These are phyloP conservation scores for Mycena chlorophos DNA, from an alignment of 768 basidiomycete species.

Conservation along the genomic window DNA sequence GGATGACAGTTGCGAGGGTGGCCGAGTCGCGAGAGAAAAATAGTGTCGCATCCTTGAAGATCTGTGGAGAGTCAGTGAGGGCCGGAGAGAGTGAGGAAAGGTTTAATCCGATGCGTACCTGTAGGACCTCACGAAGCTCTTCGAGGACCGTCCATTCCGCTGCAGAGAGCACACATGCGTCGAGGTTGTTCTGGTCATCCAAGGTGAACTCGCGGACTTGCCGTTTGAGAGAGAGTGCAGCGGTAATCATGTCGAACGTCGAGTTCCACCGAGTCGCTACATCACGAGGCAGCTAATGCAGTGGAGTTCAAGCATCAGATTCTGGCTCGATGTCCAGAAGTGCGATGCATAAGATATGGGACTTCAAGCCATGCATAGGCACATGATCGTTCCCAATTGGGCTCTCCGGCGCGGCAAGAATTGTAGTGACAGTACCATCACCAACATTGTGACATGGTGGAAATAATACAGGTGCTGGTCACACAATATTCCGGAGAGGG, in stretches of 20 bases:
- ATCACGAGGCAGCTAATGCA: conserved; percentile 24
- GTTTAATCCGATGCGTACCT: conserved; percentile 22
- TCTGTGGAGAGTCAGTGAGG: not conserved
- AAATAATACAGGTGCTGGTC: no score
- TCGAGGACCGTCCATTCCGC: conserved; percentile 18
- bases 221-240: conserved; percentile 14
- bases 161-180: conserved; percentile 9
- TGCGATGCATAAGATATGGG: no score
- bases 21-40: conserved; percentile 26
- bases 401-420: no score
- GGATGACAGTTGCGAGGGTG: conserved; percentile 29
- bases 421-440: no score
- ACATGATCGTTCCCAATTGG: no score
- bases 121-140: conserved; percentile 22
- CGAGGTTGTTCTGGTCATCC: not conserved
- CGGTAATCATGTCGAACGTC: conserved; percentile 21
- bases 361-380: no score
- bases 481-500: no score
- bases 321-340: no score
- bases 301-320: no score
- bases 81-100: not conserved
- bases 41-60: conserved; percentile 23
- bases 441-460: no score
- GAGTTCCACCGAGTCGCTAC: conserved; percentile 31
- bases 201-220: conserved; percentile 10